These are phyloP conservation scores for Phaseolus coccineus DNA, from an alignment of 331 rosid genomes.

Conservation along the genomic window DNA sequence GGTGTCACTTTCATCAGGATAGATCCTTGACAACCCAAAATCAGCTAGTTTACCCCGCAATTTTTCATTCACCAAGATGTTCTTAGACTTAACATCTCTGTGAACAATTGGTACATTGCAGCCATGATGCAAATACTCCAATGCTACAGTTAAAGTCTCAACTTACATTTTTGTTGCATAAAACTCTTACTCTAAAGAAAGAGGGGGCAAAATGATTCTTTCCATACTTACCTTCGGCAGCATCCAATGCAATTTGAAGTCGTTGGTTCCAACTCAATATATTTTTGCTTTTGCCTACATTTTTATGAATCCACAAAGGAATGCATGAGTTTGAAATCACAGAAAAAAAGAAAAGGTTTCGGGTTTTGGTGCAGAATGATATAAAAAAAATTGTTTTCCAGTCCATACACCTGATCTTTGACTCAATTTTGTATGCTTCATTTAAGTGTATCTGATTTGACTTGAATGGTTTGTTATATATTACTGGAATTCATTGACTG, in stretches of 20 bases:
- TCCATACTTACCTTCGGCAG: constrained; percentile 56
- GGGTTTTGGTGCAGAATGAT: neutral
- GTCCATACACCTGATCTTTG: neutral
- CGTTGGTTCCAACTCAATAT: constrained; percentile 64
- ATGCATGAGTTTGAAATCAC: neutral
- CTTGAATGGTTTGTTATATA: neutral
- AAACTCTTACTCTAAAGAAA: neutral
- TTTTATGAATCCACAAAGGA: constrained; percentile 10
- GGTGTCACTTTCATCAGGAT: constrained; percentile 51
- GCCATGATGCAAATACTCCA: constrained; percentile 71
- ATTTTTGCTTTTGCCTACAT: constrained; percentile 42
- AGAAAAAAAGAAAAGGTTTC: neutral
- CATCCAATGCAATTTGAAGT: constrained; percentile 63
- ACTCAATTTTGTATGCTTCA: constrained; percentile 1
- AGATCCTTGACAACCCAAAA: constrained; percentile 67
- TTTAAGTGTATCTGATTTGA: neutral
- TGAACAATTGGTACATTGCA: constrained; percentile 69
- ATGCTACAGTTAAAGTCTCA: constrained; percentile 49
- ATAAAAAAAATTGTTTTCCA: neutral
- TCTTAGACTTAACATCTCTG: constrained; percentile 69
- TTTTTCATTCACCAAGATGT: constrained; percentile 66
- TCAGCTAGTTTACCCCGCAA: constrained; percentile 64
- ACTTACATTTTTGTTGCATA: neutral
- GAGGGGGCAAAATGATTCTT: neutral
- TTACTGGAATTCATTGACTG: no score